Evolutionary conservation across 768 basidiomycete species (phyloP), one percentile per base, ranked within the genome.

Genomic region (Lactarius deliciosus): DNA sequence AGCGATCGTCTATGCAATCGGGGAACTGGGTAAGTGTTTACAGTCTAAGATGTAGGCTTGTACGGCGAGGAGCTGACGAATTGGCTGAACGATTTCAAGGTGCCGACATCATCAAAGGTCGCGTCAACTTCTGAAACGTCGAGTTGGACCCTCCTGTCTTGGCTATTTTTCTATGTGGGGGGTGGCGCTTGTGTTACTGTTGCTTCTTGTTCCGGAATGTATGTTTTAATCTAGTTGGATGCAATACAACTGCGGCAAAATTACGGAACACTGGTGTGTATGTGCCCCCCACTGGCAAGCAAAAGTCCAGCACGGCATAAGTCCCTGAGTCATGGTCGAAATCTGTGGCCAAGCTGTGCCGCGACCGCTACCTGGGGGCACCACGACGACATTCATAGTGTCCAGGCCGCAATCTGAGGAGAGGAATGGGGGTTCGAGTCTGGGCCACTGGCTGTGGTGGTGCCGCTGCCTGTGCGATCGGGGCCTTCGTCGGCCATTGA

Each of bases 1-100:
- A 70, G 69, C 69, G 34, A 69, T 54, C 20, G 68, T 41, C 9
- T 68, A 70, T 58, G 69, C 68, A 3, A 70, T 70, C 20, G 68
- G 61, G 18, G 69, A 69, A 38, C 60, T 68, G 18, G 68, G 65
- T 69, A 22, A 10, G 68, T 36, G 25, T 13, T 6, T 10, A n/a
- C 22, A 38, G 5, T 5, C 28, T 11, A 25, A n/a, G 57, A 10
- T 10, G 38, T 22, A 16, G 34, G 22, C 30, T 45, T 43, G 43
- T 5, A 30, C 18, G 43, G 30, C 10, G 18, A 18, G 16, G 10
- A 10, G 13, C 41, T 60, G 15, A 38, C 30, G 3, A 55, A 36
- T 13, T 10, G n/a, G 22, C 6, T 53, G 32, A 20, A 10, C 25
- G 25, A n/a, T 40, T 41, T 30, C 20, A 45, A 69, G 69, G 61